Percentiles rank a stretch among this genome's conserved stretches.
Evolutionary conservation across 2,329 filamentous ascomycete species (phyloP).

Genomic region (Seiridium unicorne): DNA sequence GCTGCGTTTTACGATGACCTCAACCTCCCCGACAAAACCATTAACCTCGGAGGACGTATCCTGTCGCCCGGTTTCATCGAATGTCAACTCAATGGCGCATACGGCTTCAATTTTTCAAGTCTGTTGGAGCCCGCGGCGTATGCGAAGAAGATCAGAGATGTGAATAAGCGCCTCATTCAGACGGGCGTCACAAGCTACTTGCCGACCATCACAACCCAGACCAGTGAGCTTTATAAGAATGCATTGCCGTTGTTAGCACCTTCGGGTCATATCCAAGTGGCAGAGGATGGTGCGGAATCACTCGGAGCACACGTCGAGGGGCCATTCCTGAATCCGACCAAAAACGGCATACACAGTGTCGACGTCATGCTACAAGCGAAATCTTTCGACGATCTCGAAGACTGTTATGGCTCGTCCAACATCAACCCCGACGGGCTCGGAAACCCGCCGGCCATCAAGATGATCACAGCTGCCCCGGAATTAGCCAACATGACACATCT

Average conservation of each 20-base stretch:
- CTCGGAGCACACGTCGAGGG: constrained; percentile 90
- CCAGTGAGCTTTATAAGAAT: constrained; percentile 77
- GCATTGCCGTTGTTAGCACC: constrained; percentile 76
- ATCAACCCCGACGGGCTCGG: constrained; percentile 41
- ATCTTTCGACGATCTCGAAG: constrained; percentile 63
- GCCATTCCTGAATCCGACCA: constrained; percentile 78
- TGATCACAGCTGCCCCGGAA: constrained; percentile 87
- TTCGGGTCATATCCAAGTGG: constrained; percentile 57
- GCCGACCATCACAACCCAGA: constrained; percentile 81
- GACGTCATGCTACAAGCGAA: constrained; percentile 67
- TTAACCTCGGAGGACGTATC: constrained; percentile 82
- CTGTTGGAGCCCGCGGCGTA: constrained; percentile 68
- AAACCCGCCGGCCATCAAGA: constrained; percentile 56
- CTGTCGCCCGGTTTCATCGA: constrained; percentile 86
- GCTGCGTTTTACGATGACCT: constrained; percentile 67
- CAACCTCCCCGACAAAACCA: constrained; percentile 66
- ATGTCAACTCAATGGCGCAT: constrained; percentile 87
- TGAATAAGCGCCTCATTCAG: constrained; percentile 70
- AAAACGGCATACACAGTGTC: constrained; percentile 82
- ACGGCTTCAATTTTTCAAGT: constrained; percentile 88
- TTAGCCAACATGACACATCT: constrained; percentile 65
- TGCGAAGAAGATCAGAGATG: constrained; percentile 65
- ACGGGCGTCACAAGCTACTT: constrained; percentile 88
- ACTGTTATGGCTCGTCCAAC: constrained; percentile 72
- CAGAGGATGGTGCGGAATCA: constrained; percentile 76